phyloP scores from a whole-genome alignment of 179 eudicot genomes.

The Silene noctiflora region DNA sequence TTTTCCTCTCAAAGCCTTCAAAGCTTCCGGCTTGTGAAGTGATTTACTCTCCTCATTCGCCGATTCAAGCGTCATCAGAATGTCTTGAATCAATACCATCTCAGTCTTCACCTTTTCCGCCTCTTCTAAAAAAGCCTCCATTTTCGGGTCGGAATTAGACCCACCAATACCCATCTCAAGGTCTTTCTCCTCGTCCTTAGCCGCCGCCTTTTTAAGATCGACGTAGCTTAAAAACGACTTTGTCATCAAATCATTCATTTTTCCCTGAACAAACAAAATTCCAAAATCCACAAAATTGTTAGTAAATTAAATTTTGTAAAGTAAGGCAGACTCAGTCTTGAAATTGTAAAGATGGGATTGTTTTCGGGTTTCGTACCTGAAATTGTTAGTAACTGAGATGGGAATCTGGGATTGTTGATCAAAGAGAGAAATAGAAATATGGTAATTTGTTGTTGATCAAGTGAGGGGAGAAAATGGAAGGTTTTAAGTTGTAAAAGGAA shows the following conservation, averaged over 20 bases:
- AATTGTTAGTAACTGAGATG: neutral
- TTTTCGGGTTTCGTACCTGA: no score
- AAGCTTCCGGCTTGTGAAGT: constrained; percentile 65
- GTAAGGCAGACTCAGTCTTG: no score
- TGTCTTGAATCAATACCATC: constrained; percentile 53
- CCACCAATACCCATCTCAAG: constrained; percentile 45
- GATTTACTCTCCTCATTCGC: constrained; percentile 62
- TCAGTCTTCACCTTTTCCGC: constrained; percentile 74
- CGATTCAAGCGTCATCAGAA: constrained; percentile 39
- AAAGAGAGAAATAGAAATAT: neutral
- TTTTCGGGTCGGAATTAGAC: constrained; percentile 46
- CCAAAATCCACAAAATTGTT: neutral
- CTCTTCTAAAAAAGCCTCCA: constrained; percentile 64
- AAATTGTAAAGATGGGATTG: no score
- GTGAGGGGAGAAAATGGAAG: constrained; percentile 7
- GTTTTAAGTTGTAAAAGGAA: constrained; percentile 20
- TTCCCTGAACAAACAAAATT: neutral
- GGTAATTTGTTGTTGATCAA: neutral
- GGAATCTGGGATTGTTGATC: constrained; percentile 6
- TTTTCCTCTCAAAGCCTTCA: constrained; percentile 47
- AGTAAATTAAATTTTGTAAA: neutral
- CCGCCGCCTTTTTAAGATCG: constrained; percentile 72
- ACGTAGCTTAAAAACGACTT: constrained; percentile 81
- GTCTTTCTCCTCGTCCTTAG: constrained; percentile 58
- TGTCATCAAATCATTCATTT: constrained; percentile 90